Base-by-base conservation (phyloP, 306 rosid species). In the Fragaria vesca region DNA sequence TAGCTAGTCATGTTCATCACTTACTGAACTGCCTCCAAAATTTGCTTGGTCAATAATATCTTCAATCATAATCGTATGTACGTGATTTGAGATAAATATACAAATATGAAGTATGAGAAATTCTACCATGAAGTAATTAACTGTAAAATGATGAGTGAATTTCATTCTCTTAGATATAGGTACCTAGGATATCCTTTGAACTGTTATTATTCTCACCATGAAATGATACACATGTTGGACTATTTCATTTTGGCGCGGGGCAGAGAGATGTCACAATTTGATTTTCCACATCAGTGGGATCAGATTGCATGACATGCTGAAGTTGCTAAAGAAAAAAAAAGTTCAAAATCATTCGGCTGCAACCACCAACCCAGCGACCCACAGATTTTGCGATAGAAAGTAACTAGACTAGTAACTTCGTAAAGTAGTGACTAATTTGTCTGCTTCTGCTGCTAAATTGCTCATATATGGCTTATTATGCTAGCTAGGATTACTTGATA, bases 201-300 rank as follows among this genome's bases (percentile, higher is more conserved):
- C 43, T 40, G 5, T 4, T 6, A 40, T 5, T 4, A 40, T 40
- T 60, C 36, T 61, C 20, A 28, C 32, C 0, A 34, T 34, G 43
- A 30, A 63, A 32, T 63, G 26, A 65, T 30, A 34, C 69, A 65
- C 69, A 32, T 63, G 21, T 15, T 63, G 21, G 72, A 26, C 65
- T 43, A 40, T 38, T n/a, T 20, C 13, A 17, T 11, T 4, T 16
- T 28, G 18, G n/a, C 12, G 52, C 6, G 40, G 24, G 62, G 70
- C 42, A 43, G 48, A 65, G 47, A 16, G 40, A 78, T n/a, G 62
- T 48, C 76, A 74, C 75, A 38, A 55, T 48, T 69, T 65, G 36
- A 58, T 52, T 80, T 74, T 54, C 73, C 60, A 28, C 46, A 74
- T 68, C 16, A 51, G 81, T 51, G 80, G 66, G 76, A 30, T 51